Base-by-base conservation (phyloP, 345 rosid genomes). In the Viola odorata region DNA sequence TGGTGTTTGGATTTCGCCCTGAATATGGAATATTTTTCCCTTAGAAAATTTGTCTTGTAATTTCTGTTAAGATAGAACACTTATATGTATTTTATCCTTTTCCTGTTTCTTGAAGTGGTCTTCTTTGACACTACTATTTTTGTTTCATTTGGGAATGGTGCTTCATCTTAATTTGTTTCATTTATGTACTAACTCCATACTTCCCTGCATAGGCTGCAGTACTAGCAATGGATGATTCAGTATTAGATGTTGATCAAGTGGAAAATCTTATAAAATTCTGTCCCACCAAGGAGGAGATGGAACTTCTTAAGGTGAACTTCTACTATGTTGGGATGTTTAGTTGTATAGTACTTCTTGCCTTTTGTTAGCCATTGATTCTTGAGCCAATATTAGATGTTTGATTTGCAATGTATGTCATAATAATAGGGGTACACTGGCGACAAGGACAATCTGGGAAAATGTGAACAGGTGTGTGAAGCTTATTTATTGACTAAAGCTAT, bases 341-440 rank as follows among this genome's bases (percentile, higher is more conserved):
- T 45, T 45, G n/a, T n/a, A n/a, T n/a, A n/a, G n/a, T 72, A 45
- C 7, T 58, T 65, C 52, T 41, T 61, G 39, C 8, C 12, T 45
- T 10, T 45, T 5, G 7, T 45, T 45, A 8, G 12, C 50, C 50
- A 3, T 3, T 45, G 50, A 36, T 32, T 47, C 23, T 60, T 7
- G 45, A 42, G 45, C 10, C 45, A 45, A 3, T 45, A n/a, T 45
- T 45, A n/a, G 4, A 8, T 45, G 3, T 45, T 45, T 45, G 10
- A 8, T 45, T 11, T 45, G 8, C 50, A 17, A 15, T n/a, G n/a
- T 17, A 11, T 61, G 56, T 9, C 45, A 6, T 41, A 17, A 39
- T 52, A 12, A 50, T 65, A 45, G 50, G 10, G 10, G 4, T 45
- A 45, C 12, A 45, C 50, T 45, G 50, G 50, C 3, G 50, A 8